Evolutionary conservation across 345 rosid species (phyloP), one percentile per base, ranked within the genome.

Genomic region (Microcos paniculata): DNA sequence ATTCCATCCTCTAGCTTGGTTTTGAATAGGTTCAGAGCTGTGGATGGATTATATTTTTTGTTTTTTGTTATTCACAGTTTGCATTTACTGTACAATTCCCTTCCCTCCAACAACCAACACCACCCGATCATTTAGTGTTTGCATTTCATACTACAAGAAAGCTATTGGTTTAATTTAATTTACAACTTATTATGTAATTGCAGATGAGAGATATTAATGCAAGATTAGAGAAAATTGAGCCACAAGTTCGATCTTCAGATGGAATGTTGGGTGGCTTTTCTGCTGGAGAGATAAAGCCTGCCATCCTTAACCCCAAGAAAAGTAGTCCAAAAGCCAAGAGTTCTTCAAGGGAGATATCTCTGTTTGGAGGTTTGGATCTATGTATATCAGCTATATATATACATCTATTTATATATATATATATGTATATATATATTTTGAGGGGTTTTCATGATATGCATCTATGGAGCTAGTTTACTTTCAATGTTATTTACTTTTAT

Each of bases 121-220:
- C n/a, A n/a, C 43, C 43, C 3, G 55, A 57, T 73, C 65, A 38
- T 72, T 28, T 49, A 62, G n/a, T 15, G 33, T 49, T 74, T 11
- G 26, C 8, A 16, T 59, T 52, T 51, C 24, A 26, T 62, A 26
- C 4, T 16, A 45, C 13, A 59, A 57, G 67, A 58, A 72, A 68
- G 24, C 18, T 52, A 40, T 63, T 19, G 49, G 35, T 62, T 56
- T n/a, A n/a, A n/a, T n/a, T n/a, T n/a, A n/a, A n/a, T 70, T 45
- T 61, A 72, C 49, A 42, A 70, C n/a, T 53, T 19, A 24, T 30
- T 35, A 10, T 77, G 28, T 77, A 67, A 72, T 64, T 85, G 86
- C 90, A 96, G 99, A 83, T 96, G 70, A 96, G 90, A 85, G 98
- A 96, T 84, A 96, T 96, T 76, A 96, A 94, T 85, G 97, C 98